Evolutionary conservation across 768 basidiomycete species (phyloP).

Genomic region (Naganishia vishniacii): DNA sequence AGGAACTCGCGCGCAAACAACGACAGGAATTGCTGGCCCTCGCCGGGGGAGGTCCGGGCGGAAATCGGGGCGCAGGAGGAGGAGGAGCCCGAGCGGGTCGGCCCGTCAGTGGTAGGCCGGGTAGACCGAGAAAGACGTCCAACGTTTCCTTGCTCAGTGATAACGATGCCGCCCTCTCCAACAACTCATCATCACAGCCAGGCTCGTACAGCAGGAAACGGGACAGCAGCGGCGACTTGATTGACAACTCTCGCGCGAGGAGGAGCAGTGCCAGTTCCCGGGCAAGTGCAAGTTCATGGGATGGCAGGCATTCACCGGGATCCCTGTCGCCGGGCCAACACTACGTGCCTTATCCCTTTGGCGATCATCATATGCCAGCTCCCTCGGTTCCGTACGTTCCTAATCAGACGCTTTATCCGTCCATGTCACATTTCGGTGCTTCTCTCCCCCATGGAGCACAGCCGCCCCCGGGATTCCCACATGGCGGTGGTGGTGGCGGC

Average conservation of each 20-base stretch:
- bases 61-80: no score
- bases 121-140: conserved; percentile 16
- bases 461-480: neutral
- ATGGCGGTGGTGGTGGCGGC: no score
- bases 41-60: conserved; percentile 6
- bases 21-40: conserved; percentile 18
- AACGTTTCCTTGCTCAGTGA: conserved; percentile 10
- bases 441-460: no score
- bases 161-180: neutral
- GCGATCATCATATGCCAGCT: conserved; percentile 14
- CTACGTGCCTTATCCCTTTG: conserved; percentile 4
- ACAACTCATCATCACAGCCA: neutral
- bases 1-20: conserved; percentile 15
- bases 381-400: conserved; percentile 8
- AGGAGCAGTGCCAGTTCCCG: conserved; percentile 21
- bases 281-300: conserved; percentile 6
- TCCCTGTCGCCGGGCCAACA: conserved; percentile 21
- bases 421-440: conserved; percentile 7
- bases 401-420: conserved; percentile 15
- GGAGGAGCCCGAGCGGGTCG: conserved; percentile 11
- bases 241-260: conserved; percentile 12
- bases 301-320: conserved; percentile 6
- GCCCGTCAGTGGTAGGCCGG: neutral
- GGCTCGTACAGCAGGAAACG: conserved; percentile 22
- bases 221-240: conserved; percentile 21